These are phyloP conservation scores for Saccharomyces hybrid DNA, from an alignment of 1,139 yeast genomes.

Conservation along the genomic window DNA sequence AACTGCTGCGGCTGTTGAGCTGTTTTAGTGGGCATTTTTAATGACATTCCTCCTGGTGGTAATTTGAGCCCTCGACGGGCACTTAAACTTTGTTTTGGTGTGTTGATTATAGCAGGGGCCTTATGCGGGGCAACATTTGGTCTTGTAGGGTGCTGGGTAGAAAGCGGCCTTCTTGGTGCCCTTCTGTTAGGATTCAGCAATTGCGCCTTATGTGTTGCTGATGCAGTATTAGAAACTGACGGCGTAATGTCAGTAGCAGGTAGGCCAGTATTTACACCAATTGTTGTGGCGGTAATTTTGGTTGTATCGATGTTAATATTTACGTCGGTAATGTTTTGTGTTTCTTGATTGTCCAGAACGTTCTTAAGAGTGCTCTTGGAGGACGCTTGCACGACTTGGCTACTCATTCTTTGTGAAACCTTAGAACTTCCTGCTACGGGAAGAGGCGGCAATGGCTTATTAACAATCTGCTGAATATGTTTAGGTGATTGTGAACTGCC, in stretches of 20 bases:
- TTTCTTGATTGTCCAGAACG: neutral
- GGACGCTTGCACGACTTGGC: slow-evolving; percentile 8
- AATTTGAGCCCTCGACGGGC: slow-evolving; percentile 32
- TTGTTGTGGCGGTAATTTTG: neutral
- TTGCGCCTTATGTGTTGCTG: slow-evolving; percentile 4
- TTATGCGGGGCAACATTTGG: slow-evolving; percentile 3
- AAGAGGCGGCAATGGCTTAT: slow-evolving; percentile 29
- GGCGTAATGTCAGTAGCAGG: slow-evolving; percentile 3
- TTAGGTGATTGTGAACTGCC: slow-evolving; percentile 11
- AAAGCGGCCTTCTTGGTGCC: slow-evolving; percentile 23
- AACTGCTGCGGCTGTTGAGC: slow-evolving; percentile 21
- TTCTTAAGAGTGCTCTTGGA: neutral
- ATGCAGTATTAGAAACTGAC: slow-evolving; percentile 1
- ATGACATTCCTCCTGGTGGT: slow-evolving; percentile 31
- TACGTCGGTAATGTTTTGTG: neutral
- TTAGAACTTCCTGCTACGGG: slow-evolving; percentile 10
- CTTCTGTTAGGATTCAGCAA: slow-evolving; percentile 21
- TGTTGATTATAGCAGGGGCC: slow-evolving; percentile 1
- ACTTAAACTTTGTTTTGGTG: slow-evolving; percentile 27
- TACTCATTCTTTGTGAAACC: neutral
- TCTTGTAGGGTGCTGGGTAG: slow-evolving; percentile 5
- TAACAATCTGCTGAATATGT: slow-evolving; percentile 25
- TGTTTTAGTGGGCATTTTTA: slow-evolving; percentile 19
- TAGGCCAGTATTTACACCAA: neutral
- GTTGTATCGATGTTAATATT: neutral